These are phyloP conservation scores for Dillenia turbinata DNA, from an alignment of 164 flowering plant species.

Conservation along the genomic window DNA sequence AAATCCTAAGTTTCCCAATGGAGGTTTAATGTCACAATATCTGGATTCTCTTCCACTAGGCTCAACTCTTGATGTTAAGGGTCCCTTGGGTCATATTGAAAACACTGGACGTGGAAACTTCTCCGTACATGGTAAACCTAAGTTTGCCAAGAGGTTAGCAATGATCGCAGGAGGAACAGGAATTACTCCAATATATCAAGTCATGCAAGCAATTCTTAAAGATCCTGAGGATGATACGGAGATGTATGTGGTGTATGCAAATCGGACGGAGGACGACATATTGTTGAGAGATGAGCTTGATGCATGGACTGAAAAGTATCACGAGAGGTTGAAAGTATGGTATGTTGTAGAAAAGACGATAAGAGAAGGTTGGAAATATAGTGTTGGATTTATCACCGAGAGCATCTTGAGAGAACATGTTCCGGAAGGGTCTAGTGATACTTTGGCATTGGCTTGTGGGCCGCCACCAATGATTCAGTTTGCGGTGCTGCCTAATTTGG, in stretches of 20 bases:
- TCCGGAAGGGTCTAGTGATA: slow-evolving; percentile 43
- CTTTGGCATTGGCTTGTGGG: slow-evolving; percentile 78
- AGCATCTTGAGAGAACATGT: slow-evolving; percentile 59
- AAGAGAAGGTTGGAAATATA: slow-evolving; percentile 76
- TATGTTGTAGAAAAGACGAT: slow-evolving; percentile 52
- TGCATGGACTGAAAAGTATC: slow-evolving; percentile 48
- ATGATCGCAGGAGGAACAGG: slow-evolving; percentile 98
- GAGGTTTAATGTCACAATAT: slow-evolving; percentile 83
- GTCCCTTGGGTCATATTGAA: slow-evolving; percentile 91
- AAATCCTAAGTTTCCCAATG: slow-evolving; percentile 77
- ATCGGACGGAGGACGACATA: slow-evolving; percentile 87
- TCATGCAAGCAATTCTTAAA: slow-evolving; percentile 71
- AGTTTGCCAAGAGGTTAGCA: slow-evolving; percentile 63
- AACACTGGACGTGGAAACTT: slow-evolving; percentile 73
- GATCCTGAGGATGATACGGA: slow-evolving; percentile 89
- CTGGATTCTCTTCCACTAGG: slow-evolving; percentile 64
- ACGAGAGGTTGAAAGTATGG: slow-evolving; percentile 72
- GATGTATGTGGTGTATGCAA: slow-evolving; percentile 85
- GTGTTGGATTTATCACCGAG: slow-evolving; percentile 68
- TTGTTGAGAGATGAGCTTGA: slow-evolving; percentile 76
- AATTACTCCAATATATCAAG: slow-evolving; percentile 91
- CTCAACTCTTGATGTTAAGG: slow-evolving; percentile 60
- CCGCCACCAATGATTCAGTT: slow-evolving; percentile 93
- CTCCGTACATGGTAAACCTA: slow-evolving; percentile 57
- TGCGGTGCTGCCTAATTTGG: slow-evolving; percentile 81